Percentiles rank a stretch among this genome's conserved stretches.
These are phyloP conservation scores for Buxus sempervirens DNA, from an alignment of 164 flowering plant genomes.

Conservation along the genomic window DNA sequence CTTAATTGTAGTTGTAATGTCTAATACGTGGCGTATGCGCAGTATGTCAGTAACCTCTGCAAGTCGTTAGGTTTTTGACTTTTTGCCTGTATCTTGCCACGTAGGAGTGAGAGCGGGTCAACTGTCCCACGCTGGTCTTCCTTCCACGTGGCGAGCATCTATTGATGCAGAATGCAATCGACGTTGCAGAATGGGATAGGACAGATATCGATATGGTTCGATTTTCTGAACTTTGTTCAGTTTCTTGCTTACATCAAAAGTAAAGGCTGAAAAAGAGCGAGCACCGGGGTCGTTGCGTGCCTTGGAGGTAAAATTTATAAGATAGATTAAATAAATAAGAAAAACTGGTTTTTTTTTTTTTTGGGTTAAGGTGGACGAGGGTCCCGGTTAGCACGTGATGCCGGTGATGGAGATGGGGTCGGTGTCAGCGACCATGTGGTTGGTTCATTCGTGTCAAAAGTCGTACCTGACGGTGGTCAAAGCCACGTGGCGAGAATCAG, in stretches of 20 bases:
- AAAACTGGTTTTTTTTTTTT: constrained; percentile 6
- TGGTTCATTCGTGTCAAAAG: constrained; percentile 38
- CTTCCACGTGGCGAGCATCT: constrained; percentile 27
- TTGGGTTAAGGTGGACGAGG: constrained; percentile 5
- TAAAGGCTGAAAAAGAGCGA: constrained; percentile 30
- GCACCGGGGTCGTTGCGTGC: constrained; percentile 34
- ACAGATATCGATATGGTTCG: neutral
- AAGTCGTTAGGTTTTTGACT: constrained; percentile 10
- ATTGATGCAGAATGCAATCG: constrained; percentile 20
- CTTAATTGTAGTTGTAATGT: constrained; percentile 19
- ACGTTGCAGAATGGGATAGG: constrained; percentile 1
- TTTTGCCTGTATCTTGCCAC: constrained; percentile 16
- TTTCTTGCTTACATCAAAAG: constrained; percentile 35
- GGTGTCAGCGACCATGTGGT: constrained; percentile 50
- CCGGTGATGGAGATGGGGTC: constrained; percentile 36
- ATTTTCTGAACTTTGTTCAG: neutral
- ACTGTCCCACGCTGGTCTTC: constrained; percentile 5
- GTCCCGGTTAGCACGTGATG: constrained; percentile 38
- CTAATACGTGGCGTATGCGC: constrained; percentile 18
- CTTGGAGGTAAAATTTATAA: constrained; percentile 24
- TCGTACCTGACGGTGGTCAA: constrained; percentile 48
- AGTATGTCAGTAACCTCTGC: neutral
- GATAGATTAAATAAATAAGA: too few relatives aligned
- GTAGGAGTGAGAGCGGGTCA: constrained; percentile 14
- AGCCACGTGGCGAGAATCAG: constrained; percentile 35